phyloP scores from a whole-genome alignment of 1,284 basidiomycete species.

The Golubevia sp. region DNA sequence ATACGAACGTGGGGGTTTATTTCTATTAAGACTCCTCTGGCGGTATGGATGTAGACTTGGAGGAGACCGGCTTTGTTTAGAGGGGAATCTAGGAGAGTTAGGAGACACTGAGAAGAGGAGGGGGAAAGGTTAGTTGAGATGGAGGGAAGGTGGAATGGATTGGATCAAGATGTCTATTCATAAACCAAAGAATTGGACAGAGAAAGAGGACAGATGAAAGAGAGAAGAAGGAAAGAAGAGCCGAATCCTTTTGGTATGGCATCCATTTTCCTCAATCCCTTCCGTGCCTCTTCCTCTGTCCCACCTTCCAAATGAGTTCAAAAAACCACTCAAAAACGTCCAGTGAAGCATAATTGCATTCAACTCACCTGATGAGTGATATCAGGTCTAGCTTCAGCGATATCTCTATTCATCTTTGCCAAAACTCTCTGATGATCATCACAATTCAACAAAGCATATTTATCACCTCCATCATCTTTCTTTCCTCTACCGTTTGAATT shows the following conservation, averaged over 20 bases:
- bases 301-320: too few species aligned
- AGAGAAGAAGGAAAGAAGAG: conserved; percentile 3
- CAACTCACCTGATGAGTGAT: conserved; percentile 95
- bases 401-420: conserved; percentile 95
- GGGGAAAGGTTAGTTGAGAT: background rate
- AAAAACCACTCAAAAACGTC: too few species aligned
- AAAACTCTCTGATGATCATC: conserved; percentile 99
- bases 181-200: background rate
- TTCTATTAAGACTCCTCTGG: conserved; percentile 94
- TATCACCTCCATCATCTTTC: conserved; percentile 66
- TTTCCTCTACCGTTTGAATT: conserved; percentile 65
- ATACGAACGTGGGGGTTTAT: conserved; percentile 98
- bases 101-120: conserved; percentile 72
- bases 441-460: conserved; percentile 96
- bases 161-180: background rate
- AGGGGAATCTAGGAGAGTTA: conserved; percentile 95
- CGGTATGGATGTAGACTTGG: conserved; percentile 98
- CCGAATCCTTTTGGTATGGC: too few species aligned
- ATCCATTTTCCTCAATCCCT: too few species aligned
- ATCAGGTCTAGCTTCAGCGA: conserved; percentile 95
- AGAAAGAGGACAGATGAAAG: conserved; percentile 2
- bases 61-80: conserved; percentile 95
- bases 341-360: too few species aligned
- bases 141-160: background rate
- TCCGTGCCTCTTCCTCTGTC: too few species aligned